Base-by-base conservation (phyloP, 129 eudicot genomes). In the Smallanthus sonchifolius region DNA sequence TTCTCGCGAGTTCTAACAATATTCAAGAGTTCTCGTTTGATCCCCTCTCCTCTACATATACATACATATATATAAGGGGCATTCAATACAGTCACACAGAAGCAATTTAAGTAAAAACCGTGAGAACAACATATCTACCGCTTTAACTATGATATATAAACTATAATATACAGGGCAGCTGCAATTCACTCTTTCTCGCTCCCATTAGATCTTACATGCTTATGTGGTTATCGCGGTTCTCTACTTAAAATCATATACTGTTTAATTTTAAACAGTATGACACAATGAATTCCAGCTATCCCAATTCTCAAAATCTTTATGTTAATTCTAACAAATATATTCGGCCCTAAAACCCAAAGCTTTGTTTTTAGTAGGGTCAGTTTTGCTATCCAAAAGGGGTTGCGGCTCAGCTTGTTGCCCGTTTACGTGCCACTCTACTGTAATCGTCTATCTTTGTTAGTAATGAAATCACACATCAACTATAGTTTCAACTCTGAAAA, bases 311-410 rank as follows among this genome's bases (percentile, higher is more conserved):
- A 36, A 47, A 48, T 75, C 54, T 48, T 36, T 19, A 64, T 75
- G 51, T n/a, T 42, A 77, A 35, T 34, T 77, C n/a, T 6, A 77
- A 59, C 65, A 44, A 45, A 77, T 57, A 35, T 10, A 11, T 43
- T 39, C 60, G n/a, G n/a, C n/a, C n/a, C n/a, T n/a, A n/a, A n/a
- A n/a, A n/a, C n/a, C n/a, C n/a, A n/a, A n/a, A n/a, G n/a, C n/a
- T n/a, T n/a, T n/a, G n/a, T n/a, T n/a, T n/a, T n/a, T n/a, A n/a
- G n/a, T n/a, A n/a, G n/a, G n/a, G n/a, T n/a, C n/a, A n/a, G n/a
- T n/a, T n/a, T n/a, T n/a, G n/a, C n/a, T n/a, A n/a, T n/a, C n/a
- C n/a, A n/a, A n/a, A n/a, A n/a, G n/a, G n/a, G n/a, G n/a, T n/a
- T n/a, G n/a, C n/a, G n/a, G n/a, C n/a, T n/a, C n/a, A n/a, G n/a